A percentile compares a stretch with the other conserved stretches of the same genome.
These are phyloP conservation scores for Pholiota adiposa DNA, from an alignment of 1,284 basidiomycete species.

Conservation along the genomic window DNA sequence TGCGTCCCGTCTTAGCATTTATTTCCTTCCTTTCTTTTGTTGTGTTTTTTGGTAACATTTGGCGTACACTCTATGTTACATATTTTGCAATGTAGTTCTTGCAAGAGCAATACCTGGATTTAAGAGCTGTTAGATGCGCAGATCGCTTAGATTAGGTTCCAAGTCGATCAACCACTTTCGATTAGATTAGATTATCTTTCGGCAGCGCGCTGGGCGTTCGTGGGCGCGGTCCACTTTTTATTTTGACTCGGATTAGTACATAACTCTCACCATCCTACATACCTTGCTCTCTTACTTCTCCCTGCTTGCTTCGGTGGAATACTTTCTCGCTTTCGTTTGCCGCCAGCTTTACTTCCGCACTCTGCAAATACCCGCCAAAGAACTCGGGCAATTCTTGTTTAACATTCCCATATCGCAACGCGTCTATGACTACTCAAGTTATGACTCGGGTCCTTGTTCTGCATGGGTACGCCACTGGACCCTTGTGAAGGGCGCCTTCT, in stretches of 20 bases:
- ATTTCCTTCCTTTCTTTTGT: neutral
- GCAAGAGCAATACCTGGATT: too few relatives aligned
- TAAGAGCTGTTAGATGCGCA: too few relatives aligned
- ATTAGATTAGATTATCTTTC: neutral
- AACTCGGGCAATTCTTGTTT: too few relatives aligned
- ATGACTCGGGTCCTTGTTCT: constrained; percentile 55
- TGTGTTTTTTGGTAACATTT: neutral
- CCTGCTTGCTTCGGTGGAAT: neutral
- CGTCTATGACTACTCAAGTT: neutral
- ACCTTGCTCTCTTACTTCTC: neutral
- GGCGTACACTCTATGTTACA: neutral
- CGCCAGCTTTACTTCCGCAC: too few relatives aligned
- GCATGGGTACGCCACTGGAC: constrained; percentile 49
- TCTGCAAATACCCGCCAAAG: too few relatives aligned
- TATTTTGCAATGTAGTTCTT: neutral
- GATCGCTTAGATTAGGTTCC: too few relatives aligned
- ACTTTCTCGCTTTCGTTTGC: neutral
- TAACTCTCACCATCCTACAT: too few relatives aligned
- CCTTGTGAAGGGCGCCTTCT: neutral
- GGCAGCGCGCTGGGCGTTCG: neutral
- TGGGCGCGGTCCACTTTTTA: neutral
- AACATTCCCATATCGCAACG: neutral
- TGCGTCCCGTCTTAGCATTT: neutral
- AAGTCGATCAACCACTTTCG: too few relatives aligned
- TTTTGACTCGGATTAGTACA: too few relatives aligned